phyloP scores from a whole-genome alignment of 441 rosid genomes.

The Capsella rubella region DNA sequence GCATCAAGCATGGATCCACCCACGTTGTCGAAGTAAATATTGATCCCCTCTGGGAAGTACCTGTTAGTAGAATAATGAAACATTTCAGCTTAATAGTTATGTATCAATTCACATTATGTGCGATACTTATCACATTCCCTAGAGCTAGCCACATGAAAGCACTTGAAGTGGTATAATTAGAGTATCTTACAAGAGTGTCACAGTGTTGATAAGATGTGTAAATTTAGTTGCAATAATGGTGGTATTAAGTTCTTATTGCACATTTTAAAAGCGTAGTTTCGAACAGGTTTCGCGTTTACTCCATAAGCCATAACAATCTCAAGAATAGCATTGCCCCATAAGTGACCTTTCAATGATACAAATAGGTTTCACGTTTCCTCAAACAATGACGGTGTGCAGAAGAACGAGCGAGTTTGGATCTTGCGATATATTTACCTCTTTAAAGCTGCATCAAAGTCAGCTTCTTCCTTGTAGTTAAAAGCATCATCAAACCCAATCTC shows the following conservation, averaged over 20 bases:
- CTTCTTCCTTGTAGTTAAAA: conserved; percentile 81
- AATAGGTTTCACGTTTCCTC: background rate
- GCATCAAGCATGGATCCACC: conserved; percentile 82
- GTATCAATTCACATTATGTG: background rate
- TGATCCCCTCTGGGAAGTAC: conserved; percentile 72
- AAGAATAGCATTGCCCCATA: background rate
- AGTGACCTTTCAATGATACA: background rate
- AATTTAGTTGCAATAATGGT: background rate
- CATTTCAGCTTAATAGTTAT: background rate
- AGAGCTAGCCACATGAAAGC: background rate
- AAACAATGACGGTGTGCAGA: background rate
- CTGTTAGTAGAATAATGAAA: conserved; percentile 40
- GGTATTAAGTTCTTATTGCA: background rate
- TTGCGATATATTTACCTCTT: conserved; percentile 55
- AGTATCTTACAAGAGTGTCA: background rate
- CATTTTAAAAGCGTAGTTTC: background rate
- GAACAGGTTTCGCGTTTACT: too few relatives aligned
- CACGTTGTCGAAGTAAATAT: conserved; percentile 80
- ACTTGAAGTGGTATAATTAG: background rate
- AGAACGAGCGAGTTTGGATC: background rate
- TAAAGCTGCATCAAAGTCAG: conserved; percentile 65
- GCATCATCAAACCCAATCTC: conserved; percentile 80
- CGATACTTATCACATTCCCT: background rate
- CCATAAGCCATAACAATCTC: background rate
- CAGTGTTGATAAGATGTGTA: background rate